Percentiles rank a stretch among this genome's conserved stretches.
Conservation (phyloP, 2,329 filamentous ascomycete species). For the Curvularia sp. region DNA sequence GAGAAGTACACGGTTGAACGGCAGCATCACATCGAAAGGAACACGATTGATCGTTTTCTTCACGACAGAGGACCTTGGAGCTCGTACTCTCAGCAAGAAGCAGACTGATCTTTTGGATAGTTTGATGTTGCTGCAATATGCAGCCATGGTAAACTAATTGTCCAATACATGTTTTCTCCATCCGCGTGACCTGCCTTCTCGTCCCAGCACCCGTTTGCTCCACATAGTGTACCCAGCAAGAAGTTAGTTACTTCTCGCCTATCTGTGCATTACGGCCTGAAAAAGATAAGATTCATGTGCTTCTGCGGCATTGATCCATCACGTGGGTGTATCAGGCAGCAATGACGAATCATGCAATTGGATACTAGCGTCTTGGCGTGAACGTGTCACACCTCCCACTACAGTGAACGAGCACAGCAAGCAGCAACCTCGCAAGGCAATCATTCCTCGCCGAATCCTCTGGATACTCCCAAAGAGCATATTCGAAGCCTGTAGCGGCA, state of each 20-base stretch:
- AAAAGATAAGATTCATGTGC: neutral
- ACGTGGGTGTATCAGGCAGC: slow-evolving; percentile 8
- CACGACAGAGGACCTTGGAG: slow-evolving; percentile 19
- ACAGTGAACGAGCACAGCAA: slow-evolving; percentile 9
- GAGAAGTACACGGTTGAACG: neutral
- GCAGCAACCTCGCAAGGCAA: neutral
- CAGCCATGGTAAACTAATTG: neutral
- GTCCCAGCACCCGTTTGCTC: neutral
- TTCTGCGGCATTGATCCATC: neutral
- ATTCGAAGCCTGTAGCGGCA: neutral
- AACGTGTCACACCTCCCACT: slow-evolving; percentile 18
- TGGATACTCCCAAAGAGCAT: neutral
- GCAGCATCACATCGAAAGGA: neutral
- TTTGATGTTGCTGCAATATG: neutral
- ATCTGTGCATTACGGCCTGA: neutral
- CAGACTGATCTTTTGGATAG: neutral
- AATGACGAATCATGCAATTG: slow-evolving; percentile 6
- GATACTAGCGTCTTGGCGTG: slow-evolving; percentile 19
- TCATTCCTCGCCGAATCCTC: neutral
- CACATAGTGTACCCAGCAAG: neutral
- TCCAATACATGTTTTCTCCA: neutral
- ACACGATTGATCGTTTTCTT: slow-evolving; percentile 23
- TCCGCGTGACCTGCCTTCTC: neutral
- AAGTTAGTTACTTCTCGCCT: too few species aligned
- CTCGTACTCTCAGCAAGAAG: neutral